phyloP scores from a whole-genome alignment of 345 rosid genomes.

The Capsella bursapastoris region DNA sequence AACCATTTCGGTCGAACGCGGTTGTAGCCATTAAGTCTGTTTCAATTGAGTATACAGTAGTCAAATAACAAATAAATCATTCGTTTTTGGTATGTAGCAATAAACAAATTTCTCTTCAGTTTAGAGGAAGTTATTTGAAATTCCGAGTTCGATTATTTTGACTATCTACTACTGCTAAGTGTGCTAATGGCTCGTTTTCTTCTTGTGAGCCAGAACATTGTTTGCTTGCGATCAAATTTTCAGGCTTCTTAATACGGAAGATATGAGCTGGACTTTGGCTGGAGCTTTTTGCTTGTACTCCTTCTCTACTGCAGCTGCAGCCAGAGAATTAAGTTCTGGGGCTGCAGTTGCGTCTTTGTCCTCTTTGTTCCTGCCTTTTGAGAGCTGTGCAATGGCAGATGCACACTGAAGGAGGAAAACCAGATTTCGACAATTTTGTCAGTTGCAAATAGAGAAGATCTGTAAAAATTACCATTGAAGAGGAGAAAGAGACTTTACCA shows the following conservation, averaged over 20 bases:
- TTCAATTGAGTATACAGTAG: background rate
- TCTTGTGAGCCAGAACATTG: background rate
- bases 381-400: slow-evolving; percentile 73
- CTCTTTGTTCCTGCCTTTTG: slow-evolving; percentile 82
- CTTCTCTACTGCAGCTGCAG: slow-evolving; percentile 65
- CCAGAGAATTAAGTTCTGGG: slow-evolving; percentile 72
- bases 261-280: slow-evolving; percentile 58
- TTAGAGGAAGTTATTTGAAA: background rate
- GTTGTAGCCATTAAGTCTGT: background rate
- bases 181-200: background rate
- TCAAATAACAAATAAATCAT: background rate
- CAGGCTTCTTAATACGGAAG: slow-evolving; percentile 65
- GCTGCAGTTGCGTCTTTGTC: slow-evolving; percentile 60
- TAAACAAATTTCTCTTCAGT: background rate
- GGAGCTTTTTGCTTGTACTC: slow-evolving; percentile 76
- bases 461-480: background rate
- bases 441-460: background rate
- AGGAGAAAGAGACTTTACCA: slow-evolving; percentile 52
- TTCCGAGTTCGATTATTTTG: background rate
- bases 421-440: background rate
- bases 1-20: background rate
- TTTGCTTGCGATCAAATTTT: slow-evolving; percentile 36
- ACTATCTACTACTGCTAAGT: background rate
- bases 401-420: slow-evolving; percentile 56
- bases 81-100: background rate